These are phyloP conservation scores for Wickerhamomyces chambardii DNA, from an alignment of 805 yeast species.

Conservation along the genomic window DNA sequence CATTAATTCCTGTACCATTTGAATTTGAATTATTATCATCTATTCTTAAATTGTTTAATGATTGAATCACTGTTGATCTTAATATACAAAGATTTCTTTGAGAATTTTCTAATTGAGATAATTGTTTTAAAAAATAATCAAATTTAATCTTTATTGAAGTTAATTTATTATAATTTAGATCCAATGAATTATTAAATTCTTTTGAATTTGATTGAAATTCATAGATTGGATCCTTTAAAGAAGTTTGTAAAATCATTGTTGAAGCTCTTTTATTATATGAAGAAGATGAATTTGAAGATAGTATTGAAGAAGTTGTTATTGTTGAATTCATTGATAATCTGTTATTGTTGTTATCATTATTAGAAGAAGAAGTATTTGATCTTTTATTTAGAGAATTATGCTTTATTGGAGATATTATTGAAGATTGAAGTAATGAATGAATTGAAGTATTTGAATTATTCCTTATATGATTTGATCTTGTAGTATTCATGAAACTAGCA, in stretches of 20 bases:
- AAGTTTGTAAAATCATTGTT: neutral
- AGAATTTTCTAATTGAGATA: slow-evolving; percentile 11
- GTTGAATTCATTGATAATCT: slow-evolving; percentile 21
- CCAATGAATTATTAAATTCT: neutral
- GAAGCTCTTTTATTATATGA: slow-evolving; percentile 1
- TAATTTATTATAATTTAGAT: slow-evolving; percentile 6
- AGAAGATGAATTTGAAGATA: neutral
- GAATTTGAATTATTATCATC: neutral
- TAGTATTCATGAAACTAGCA: too few relatives aligned
- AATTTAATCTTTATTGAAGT: too few relatives aligned
- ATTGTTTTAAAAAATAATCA: slow-evolving; percentile 7
- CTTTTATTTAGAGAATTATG: too few relatives aligned
- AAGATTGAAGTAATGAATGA: too few relatives aligned
- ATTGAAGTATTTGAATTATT: too few relatives aligned
- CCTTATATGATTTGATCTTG: too few relatives aligned
- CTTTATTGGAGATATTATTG: too few relatives aligned
- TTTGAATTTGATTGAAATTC: slow-evolving; percentile 6
- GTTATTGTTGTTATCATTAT: too few relatives aligned
- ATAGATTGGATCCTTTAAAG: slow-evolving; percentile 7
- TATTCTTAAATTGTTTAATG: slow-evolving; percentile 9
- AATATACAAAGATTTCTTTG: slow-evolving; percentile 11
- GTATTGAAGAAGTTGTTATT: neutral
- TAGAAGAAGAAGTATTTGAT: neutral
- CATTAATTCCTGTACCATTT: slow-evolving; percentile 2
- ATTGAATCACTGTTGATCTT: slow-evolving; percentile 8